These are phyloP conservation scores for Corylus americana DNA, from an alignment of 306 rosid genomes.

Conservation along the genomic window DNA sequence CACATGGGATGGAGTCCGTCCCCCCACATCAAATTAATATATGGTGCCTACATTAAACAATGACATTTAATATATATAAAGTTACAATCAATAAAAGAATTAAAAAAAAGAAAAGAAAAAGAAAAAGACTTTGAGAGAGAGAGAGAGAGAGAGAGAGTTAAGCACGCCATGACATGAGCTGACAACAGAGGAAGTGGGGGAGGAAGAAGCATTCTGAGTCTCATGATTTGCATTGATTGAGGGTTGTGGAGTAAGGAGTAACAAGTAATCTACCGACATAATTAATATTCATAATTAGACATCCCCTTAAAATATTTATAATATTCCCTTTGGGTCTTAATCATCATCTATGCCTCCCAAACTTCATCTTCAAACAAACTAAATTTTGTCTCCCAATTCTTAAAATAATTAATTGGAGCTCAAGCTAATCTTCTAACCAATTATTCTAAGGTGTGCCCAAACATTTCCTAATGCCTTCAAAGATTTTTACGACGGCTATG, in stretches of 20 bases:
- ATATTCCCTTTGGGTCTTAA: neutral
- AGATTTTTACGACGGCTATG: no score
- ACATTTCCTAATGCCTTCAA: neutral
- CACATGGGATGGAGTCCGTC: slow-evolving; percentile 39
- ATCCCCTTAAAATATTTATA: slow-evolving; percentile 22
- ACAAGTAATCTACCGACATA: slow-evolving; percentile 41
- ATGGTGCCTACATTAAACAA: neutral
- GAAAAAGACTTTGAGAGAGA: neutral
- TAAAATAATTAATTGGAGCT: no score
- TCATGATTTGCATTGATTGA: slow-evolving; percentile 47
- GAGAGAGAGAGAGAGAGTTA: slow-evolving; percentile 5
- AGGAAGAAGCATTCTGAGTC: slow-evolving; percentile 19
- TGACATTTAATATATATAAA: neutral
- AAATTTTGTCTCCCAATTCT: no score
- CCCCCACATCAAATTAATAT: slow-evolving; percentile 15
- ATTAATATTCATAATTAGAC: slow-evolving; percentile 33
- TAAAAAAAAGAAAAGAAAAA: neutral
- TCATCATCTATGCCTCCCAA: slow-evolving; percentile 28
- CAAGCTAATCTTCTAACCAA: neutral
- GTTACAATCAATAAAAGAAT: neutral
- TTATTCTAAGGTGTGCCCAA: neutral
- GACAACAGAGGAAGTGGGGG: slow-evolving; percentile 14
- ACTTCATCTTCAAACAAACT: slow-evolving; percentile 34
- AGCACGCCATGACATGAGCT: slow-evolving; percentile 8
- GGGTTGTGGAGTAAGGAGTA: slow-evolving; percentile 32